phyloP scores from a whole-genome alignment of 1,284 basidiomycete genomes.

The Cystobasidium slooffiae region DNA sequence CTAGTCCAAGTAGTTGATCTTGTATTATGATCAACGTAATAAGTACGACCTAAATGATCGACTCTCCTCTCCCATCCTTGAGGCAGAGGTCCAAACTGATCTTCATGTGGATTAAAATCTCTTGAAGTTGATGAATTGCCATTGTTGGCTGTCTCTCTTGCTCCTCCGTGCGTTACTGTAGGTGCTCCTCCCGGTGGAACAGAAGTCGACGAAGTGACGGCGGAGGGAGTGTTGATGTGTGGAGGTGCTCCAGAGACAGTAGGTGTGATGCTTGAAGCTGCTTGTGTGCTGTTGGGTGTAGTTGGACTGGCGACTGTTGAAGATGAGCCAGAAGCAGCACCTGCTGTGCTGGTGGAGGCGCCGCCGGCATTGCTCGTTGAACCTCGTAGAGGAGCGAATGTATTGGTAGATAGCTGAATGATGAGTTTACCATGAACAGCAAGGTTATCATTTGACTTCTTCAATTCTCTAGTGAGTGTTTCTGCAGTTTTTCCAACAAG shows the following conservation, averaged over 20 bases:
- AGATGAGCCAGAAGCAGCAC: constrained; percentile 46
- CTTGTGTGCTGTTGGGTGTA: background rate
- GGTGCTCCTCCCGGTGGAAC: constrained; percentile 49
- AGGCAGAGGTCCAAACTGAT: constrained; percentile 78
- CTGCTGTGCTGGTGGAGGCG: constrained; percentile 10
- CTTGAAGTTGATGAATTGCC: constrained; percentile 63
- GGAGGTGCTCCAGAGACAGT: constrained; percentile 32
- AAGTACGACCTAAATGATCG: constrained; percentile 83
- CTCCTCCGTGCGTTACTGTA: constrained; percentile 53
- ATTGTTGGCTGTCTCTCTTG: constrained; percentile 45
- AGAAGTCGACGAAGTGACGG: constrained; percentile 27
- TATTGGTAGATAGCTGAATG: constrained; percentile 80
- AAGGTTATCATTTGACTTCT: constrained; percentile 83
- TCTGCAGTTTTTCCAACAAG: constrained; percentile 60
- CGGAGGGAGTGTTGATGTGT: constrained; percentile 18
- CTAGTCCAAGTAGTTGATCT: constrained; percentile 94
- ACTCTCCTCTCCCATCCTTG: constrained; percentile 90
- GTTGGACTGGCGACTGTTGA: constrained; percentile 45
- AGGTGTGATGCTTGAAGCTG: constrained; percentile 7
- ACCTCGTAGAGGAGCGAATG: constrained; percentile 72
- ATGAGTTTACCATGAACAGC: constrained; percentile 84
- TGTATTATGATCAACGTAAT: constrained; percentile 76
- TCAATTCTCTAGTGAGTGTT: constrained; percentile 77
- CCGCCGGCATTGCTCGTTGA: constrained; percentile 59
- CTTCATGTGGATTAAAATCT: constrained; percentile 81